A percentile compares a stretch with the other conserved stretches of the same genome.
These are phyloP conservation scores for Primulina huaijiensis DNA, from an alignment of 257 asterid genomes.

Conservation along the genomic window DNA sequence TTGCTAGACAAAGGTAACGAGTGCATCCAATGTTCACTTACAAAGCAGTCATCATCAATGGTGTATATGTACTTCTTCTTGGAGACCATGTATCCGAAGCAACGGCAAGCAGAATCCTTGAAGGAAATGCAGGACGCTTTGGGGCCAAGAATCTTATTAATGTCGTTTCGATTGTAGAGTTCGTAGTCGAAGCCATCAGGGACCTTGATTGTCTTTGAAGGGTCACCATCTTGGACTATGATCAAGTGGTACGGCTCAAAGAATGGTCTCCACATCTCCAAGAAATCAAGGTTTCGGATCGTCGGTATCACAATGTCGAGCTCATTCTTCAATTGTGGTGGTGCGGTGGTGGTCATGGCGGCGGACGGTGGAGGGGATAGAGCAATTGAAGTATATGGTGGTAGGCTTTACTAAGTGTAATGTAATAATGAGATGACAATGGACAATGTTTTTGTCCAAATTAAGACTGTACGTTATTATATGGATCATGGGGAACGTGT, in stretches of 20 bases:
- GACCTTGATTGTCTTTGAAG: slow-evolving; percentile 69
- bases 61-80: slow-evolving; percentile 95
- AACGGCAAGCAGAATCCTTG: slow-evolving; percentile 94
- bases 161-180: slow-evolving; percentile 78
- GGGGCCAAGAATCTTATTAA: slow-evolving; percentile 75
- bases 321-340: slow-evolving; percentile 69
- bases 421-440: background rate
- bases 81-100: slow-evolving; percentile 92
- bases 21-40: slow-evolving; percentile 28
- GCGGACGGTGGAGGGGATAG: background rate
- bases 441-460: slow-evolving; percentile 1
- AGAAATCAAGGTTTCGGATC: slow-evolving; percentile 78
- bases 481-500: slow-evolving; percentile 15
- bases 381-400: background rate
- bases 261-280: slow-evolving; percentile 95
- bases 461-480: slow-evolving; percentile 14
- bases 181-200: slow-evolving; percentile 81
- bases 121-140: slow-evolving; percentile 81
- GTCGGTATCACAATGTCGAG: slow-evolving; percentile 91
- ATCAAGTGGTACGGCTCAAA: slow-evolving; percentile 75
- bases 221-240: slow-evolving; percentile 94
- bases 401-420: background rate
- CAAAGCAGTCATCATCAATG: slow-evolving; percentile 93
- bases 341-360: slow-evolving; percentile 42
- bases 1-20: background rate